Evolutionary conservation across 352 stramenopile genomes (phyloP).

Genomic region (Phytophthora constricta): DNA sequence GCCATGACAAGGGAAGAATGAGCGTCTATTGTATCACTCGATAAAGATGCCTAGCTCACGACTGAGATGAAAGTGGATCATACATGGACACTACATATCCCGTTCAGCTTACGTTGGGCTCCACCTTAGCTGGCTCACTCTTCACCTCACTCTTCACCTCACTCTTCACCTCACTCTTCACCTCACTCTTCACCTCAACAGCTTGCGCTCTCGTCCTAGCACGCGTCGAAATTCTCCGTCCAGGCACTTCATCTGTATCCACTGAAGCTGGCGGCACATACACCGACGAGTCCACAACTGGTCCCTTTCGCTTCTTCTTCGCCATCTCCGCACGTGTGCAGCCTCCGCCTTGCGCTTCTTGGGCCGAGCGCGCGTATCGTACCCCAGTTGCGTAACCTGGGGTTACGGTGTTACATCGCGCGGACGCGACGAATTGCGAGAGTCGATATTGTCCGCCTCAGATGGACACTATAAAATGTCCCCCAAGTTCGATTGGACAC

Average conservation of each 20-base stretch:
- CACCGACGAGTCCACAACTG: conserved; percentile 20
- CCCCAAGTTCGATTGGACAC: conserved; percentile 60
- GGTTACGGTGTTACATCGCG: conserved; percentile 55
- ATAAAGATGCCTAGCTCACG: too few species aligned
- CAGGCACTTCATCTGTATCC: conserved; percentile 2
- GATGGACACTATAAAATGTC: conserved; percentile 7
- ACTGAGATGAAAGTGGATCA: too few species aligned
- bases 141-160: background rate
- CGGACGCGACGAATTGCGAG: conserved; percentile 73
- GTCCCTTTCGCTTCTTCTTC: conserved; percentile 28
- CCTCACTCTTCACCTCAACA: background rate
- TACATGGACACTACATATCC: too few species aligned
- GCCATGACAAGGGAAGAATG: too few species aligned
- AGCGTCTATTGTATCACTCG: too few species aligned
- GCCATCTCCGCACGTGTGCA: background rate
- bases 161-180: background rate
- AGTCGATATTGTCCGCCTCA: conserved; percentile 36
- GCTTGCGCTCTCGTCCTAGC: background rate
- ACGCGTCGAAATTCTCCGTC: background rate
- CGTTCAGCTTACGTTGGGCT: too few species aligned
- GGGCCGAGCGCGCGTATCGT: too few species aligned
- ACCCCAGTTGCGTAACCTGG: too few species aligned
- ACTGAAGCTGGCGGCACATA: conserved; percentile 19
- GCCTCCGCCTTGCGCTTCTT: background rate
- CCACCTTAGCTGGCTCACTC: background rate